Evolutionary conservation across 2,329 filamentous ascomycete genomes (phyloP), one percentile per base, ranked within the genome.

Genomic region (Colletotrichum kahawae): DNA sequence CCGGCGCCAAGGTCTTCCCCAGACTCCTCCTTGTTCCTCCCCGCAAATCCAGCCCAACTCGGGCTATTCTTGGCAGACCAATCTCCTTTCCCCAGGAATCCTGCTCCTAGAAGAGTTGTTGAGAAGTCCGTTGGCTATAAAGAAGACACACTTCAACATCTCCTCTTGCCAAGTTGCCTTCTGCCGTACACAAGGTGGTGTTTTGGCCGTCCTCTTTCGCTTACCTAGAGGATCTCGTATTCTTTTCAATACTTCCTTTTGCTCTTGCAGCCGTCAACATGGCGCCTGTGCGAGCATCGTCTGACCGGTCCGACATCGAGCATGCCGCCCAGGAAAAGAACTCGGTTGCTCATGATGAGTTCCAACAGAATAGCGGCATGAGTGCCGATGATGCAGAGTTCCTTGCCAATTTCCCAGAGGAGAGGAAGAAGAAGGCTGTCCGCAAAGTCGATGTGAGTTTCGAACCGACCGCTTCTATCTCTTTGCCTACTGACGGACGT

Each of bases 301-400:
- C 66, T 31, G 70, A 74, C 33, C 69, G 33, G 27, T 74, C 70
- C 33, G 81, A 82, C 16, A 48, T 82, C 16, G 81, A 82, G 76
- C 77, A 77, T 3, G 65, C 68, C 31, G 64, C 77, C 12, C 76
- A 77, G 9, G 80, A 81, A 48, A 82, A 82, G 59, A 66, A 76
- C 21, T 75, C 71, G 1, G 73, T 76, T 9, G 67, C 74, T n/a
- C 82, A 82, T 34, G 56, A 67, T 9, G 81, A 83, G 65, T 74
- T 77, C 16, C 67, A 77, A 12, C 64, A 54, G 21, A 43, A 70
- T 7, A 76, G 74, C 27, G 60, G 66, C 21, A 74, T 80, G 62
- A 72, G 76, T 18, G 62, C 75, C 0, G 82, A 83, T 13, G 83
- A 84, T 75, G 71, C 77, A 7, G 80, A 81, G 16, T 84, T 84